Evolutionary conservation across 2,329 filamentous ascomycete genomes (phyloP).

Genomic region (Xylariaceae sp.): DNA sequence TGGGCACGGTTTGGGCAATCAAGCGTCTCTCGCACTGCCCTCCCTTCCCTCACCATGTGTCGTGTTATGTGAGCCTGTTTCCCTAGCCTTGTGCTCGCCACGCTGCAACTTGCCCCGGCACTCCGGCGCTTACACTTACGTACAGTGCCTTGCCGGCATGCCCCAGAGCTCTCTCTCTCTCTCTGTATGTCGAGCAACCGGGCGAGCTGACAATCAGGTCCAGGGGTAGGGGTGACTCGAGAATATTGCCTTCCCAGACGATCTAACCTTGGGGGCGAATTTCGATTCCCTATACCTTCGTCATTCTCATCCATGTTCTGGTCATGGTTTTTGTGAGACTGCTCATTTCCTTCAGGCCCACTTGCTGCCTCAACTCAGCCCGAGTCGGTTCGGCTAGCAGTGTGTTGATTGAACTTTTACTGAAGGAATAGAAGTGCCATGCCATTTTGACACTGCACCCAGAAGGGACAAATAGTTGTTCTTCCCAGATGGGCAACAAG

Average conservation of each 20-base stretch:
- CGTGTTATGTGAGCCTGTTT: conserved; percentile 19
- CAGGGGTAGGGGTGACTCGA: conserved; percentile 36
- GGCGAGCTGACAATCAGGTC: conserved; percentile 26
- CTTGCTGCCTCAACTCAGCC: not conserved
- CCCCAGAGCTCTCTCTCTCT: conserved; percentile 36
- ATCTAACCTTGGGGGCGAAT: conserved; percentile 7
- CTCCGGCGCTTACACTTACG: conserved; percentile 14
- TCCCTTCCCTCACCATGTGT: conserved; percentile 15
- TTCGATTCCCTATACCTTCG: not conserved
- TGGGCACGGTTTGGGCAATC: conserved; percentile 1
- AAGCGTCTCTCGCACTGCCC: conserved; percentile 4
- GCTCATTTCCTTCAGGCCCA: not conserved
- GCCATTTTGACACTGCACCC: too few relatives aligned
- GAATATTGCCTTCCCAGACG: conserved; percentile 24
- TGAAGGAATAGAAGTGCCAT: too few relatives aligned
- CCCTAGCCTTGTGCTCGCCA: conserved; percentile 26
- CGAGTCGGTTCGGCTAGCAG: conserved; percentile 1
- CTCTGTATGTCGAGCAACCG: conserved; percentile 31
- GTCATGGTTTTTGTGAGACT: not conserved
- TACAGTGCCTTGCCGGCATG: conserved; percentile 31
- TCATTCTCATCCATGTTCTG: conserved; percentile 1
- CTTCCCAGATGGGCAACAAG: conserved; percentile 21
- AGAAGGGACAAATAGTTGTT: conserved; percentile 10
- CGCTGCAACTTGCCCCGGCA: conserved; percentile 24
- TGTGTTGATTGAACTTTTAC: too few relatives aligned